Evolutionary conservation across 2,329 filamentous ascomycete species (phyloP).

Genomic region (Aspergillus terreus): DNA sequence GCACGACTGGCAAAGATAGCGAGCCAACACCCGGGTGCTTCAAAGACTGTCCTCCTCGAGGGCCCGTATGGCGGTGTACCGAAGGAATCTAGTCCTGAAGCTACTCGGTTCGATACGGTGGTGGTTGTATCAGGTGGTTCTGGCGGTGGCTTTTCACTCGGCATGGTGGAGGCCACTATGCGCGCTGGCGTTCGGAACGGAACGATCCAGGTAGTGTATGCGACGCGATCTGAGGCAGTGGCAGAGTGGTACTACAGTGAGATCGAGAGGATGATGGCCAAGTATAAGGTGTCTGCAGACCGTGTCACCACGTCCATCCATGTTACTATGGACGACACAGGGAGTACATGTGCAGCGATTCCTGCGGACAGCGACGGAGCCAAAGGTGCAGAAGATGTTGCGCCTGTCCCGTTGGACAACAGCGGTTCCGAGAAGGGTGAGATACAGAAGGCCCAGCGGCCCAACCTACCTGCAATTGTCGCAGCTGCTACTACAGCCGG

Average conservation of each 20-base stretch:
- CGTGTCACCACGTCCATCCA: constrained; percentile 15
- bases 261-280: constrained; percentile 2
- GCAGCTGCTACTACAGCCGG: constrained; percentile 10
- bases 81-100: constrained; percentile 21
- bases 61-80: constrained; percentile 57
- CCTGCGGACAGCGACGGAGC: not conserved
- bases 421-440: not conserved
- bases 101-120: constrained; percentile 39
- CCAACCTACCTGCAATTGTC: constrained; percentile 27
- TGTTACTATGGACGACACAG: constrained; percentile 7
- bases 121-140: constrained; percentile 56
- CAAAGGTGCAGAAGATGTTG: not conserved
- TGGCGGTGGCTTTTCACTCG: constrained; percentile 52
- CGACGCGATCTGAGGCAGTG: constrained; percentile 1
- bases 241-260: constrained; percentile 13
- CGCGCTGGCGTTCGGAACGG: not conserved
- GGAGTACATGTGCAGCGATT: not conserved
- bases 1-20: constrained; percentile 42
- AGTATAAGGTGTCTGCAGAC: constrained; percentile 1
- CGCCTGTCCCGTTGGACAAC: not conserved
- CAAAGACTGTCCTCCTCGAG: constrained; percentile 51
- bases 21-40: constrained; percentile 29
- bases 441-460: constrained; percentile 20
- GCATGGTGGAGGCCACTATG: constrained; percentile 44
- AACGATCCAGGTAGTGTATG: constrained; percentile 12